phyloP scores from a whole-genome alignment of 192 early-diverging fungal genomes.

The Coemansia sp. region DNA sequence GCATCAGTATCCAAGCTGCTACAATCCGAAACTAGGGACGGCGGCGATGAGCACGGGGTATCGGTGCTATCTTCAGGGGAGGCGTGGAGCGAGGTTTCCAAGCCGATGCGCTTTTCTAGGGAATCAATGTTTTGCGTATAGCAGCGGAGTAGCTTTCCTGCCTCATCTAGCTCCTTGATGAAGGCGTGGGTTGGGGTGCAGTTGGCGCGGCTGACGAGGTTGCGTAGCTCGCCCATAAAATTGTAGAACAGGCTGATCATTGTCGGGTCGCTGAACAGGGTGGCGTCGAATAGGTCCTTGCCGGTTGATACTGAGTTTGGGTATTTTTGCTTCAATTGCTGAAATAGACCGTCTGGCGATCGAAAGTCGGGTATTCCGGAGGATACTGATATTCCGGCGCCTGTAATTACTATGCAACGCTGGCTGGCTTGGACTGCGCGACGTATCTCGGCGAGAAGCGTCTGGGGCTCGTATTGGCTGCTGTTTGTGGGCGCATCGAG shows the following conservation, averaged over 20 bases:
- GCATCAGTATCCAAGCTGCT: not conserved
- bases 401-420: conserved; percentile 50
- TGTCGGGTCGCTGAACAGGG: conserved; percentile 73
- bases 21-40: not conserved
- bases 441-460: conserved; percentile 20
- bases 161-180: conserved; percentile 70
- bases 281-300: conserved; percentile 89
- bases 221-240: conserved; percentile 84
- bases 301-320: conserved; percentile 74
- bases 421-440: conserved; percentile 42
- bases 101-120: conserved; percentile 73
- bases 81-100: conserved; percentile 54
- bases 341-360: conserved; percentile 89
- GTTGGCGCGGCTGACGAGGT: conserved; percentile 65
- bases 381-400: conserved; percentile 85
- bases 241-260: conserved; percentile 61
- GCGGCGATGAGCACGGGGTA: not conserved
- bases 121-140: conserved; percentile 99
- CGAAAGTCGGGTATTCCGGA: conserved; percentile 98
- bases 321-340: conserved; percentile 69
- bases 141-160: conserved; percentile 78
- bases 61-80: not conserved
- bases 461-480: not conserved
- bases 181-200: conserved; percentile 86
- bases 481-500: not conserved